These are phyloP conservation scores for Rhododendron griersonianum DNA, from an alignment of 148 eudicot species.

Conservation along the genomic window DNA sequence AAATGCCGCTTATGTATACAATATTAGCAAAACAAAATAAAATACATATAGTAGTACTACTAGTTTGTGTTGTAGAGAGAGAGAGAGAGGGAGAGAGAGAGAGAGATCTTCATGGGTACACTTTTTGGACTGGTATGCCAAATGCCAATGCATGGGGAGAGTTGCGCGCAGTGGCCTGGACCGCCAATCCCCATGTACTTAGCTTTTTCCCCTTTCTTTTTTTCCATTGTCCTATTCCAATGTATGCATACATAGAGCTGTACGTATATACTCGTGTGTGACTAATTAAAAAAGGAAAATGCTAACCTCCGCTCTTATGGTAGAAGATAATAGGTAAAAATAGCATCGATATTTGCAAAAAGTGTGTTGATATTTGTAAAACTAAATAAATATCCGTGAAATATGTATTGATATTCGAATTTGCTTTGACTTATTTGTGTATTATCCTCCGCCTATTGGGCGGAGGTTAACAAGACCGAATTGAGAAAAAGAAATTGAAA, in stretches of 20 bases:
- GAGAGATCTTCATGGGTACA: not conserved
- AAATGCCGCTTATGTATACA: fast-evolving
- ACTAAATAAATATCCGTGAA: too few species aligned
- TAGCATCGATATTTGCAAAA: too few species aligned
- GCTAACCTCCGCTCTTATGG: too few species aligned
- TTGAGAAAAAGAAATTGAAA: not conserved
- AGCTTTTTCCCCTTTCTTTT: not conserved
- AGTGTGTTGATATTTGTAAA: too few species aligned
- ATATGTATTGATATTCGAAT: too few species aligned
- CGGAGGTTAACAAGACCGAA: too few species aligned
- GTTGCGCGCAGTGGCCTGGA: slow-evolving; percentile 15
- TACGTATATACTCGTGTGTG: not conserved
- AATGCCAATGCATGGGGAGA: slow-evolving; percentile 37
- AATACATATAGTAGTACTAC: too few species aligned
- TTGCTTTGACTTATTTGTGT: too few species aligned
- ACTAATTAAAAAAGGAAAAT: not conserved
- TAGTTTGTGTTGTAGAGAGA: not conserved
- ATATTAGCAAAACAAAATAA: too few species aligned
- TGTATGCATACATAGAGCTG: not conserved
- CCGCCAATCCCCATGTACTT: not conserved
- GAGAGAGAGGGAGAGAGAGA: too few species aligned
- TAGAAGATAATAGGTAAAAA: too few species aligned
- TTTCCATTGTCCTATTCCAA: not conserved
- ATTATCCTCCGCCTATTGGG: too few species aligned
- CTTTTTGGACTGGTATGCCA: slow-evolving; percentile 3